A percentile compares a stretch with the other conserved stretches of the same genome.
Evolutionary conservation across 495 filamentous ascomycete species (phyloP).

Genomic region (Hypoxylon lienhwacheense): DNA sequence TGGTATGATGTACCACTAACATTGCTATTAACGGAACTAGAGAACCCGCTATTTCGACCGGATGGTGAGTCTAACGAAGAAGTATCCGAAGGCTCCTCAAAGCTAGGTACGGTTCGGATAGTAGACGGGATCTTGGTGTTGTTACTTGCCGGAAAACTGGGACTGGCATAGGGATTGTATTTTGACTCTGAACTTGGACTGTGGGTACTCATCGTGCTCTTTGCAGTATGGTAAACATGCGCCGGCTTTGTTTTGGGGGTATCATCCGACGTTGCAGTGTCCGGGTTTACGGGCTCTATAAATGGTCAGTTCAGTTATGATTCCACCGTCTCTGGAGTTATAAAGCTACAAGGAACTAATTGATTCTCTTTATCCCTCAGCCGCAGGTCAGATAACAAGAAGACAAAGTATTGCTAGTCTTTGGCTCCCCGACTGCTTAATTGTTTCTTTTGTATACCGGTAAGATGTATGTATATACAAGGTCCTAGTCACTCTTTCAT

Average conservation of each 20-base stretch:
- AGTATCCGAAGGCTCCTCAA: slow-evolving; percentile 44
- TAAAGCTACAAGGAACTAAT: not conserved
- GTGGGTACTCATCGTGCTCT: slow-evolving; percentile 43
- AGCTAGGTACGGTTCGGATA: slow-evolving; percentile 52
- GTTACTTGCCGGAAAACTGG: slow-evolving; percentile 16
- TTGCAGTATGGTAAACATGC: slow-evolving; percentile 40
- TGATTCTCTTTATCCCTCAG: slow-evolving; percentile 15
- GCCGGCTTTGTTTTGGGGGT: slow-evolving; percentile 32
- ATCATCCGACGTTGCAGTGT: slow-evolving; percentile 24
- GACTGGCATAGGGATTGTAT: slow-evolving; percentile 17
- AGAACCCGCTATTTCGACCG: slow-evolving; percentile 49
- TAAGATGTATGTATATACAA: no score
- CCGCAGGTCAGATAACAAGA: not conserved
- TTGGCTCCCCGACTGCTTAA: no score
- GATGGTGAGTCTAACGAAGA: slow-evolving; percentile 37
- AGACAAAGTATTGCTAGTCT: slow-evolving; percentile 6
- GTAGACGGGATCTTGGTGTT: slow-evolving; percentile 41
- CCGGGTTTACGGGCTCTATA: slow-evolving; percentile 20
- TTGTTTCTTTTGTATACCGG: no score
- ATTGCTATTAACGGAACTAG: slow-evolving; percentile 52
- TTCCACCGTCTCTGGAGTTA: not conserved
- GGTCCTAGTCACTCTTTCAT: not conserved
- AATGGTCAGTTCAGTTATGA: slow-evolving; percentile 9
- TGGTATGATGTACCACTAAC: slow-evolving; percentile 44
- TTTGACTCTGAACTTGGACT: slow-evolving; percentile 23